Evolutionary conservation across 2,329 filamentous ascomycete species (phyloP), one percentile per base, ranked within the genome.

Genomic region (Cytospora schulzeri): DNA sequence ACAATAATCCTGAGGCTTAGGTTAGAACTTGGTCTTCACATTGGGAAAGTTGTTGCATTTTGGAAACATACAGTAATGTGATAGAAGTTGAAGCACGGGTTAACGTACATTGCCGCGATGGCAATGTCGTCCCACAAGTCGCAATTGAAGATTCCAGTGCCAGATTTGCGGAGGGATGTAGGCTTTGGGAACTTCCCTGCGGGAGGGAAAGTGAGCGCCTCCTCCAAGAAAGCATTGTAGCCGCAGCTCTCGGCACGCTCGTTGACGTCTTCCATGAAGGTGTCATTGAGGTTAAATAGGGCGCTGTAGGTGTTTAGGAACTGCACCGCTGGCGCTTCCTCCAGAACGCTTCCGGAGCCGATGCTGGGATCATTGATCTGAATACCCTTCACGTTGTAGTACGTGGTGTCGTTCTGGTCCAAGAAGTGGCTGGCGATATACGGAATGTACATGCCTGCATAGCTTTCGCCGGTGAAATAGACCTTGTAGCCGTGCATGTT

Each of bases 341-440:
- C 67, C 62, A 78, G 74, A 0, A 80, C 64, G 1, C 69, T 70
- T 41, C 83, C 78, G 11, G 83, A 80, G 7, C 83, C 85, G 12
- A 87, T 80, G 5, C 81, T 79, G 0, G 89, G 89, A 68, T 92
- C 89, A 69, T 91, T 90, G 63, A 93, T 84, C 75, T 92, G 77
- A 57, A 89, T 85, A 0, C 84, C 87, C 57, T 85, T 80, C 2
- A 92, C 74, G 70, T 92, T 83, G 73, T 85, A 91, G 74, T 90
- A 86, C 19, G 76, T 77, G 2, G 79, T 83, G 73, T 92, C 82
- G 15, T 89, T 74, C 31, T 81, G 80, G 60, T 89, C 84, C 67
- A 92, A 77, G 82, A 93, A 90, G 22, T 85, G 85, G 69, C 88
- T 83, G 0, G 88, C 84, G 58, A 92, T 88, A 71, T 90, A 91